Evolutionary conservation across 2,329 filamentous ascomycete species (phyloP).

Genomic region (Xylariaceae sp.): DNA sequence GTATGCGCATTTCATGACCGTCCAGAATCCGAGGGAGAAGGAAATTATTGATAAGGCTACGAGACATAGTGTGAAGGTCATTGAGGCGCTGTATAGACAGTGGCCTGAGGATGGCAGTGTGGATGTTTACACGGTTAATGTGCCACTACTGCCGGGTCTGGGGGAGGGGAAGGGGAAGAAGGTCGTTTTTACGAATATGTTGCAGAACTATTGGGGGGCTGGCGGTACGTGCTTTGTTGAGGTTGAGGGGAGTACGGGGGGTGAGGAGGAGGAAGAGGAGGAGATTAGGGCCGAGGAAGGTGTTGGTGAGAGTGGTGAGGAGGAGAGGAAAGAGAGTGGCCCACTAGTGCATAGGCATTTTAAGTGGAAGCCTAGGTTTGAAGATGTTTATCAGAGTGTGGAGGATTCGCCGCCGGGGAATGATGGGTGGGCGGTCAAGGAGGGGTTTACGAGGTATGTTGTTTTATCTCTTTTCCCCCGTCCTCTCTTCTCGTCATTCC

Average conservation of each 20-base stretch:
- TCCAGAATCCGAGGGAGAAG: constrained; percentile 81
- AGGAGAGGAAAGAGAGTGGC: constrained; percentile 31
- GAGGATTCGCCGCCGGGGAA: constrained; percentile 73
- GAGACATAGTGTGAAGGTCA: constrained; percentile 67
- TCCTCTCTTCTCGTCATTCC: no score
- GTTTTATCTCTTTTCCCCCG: not conserved
- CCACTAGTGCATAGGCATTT: constrained; percentile 79
- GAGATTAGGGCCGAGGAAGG: constrained; percentile 33
- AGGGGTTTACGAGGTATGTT: constrained; percentile 76
- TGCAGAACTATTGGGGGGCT: constrained; percentile 90
- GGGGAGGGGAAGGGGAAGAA: constrained; percentile 58
- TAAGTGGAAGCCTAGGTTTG: constrained; percentile 87
- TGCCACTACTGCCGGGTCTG: constrained; percentile 77
- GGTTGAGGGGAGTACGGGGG: constrained; percentile 59
- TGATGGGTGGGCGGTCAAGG: constrained; percentile 88
- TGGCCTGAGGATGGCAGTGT: constrained; percentile 65
- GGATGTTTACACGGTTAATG: constrained; percentile 88
- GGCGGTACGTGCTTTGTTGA: constrained; percentile 83
- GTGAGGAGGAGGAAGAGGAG: constrained; percentile 39
- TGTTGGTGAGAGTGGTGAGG: constrained; percentile 18
- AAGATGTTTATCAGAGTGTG: constrained; percentile 85
- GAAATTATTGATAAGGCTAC: constrained; percentile 75
- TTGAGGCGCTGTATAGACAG: constrained; percentile 72
- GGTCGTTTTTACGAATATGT: constrained; percentile 70
- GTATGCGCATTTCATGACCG: constrained; percentile 76